Conservation (phyloP, 2,329 filamentous ascomycete species). For the Nigrospora oryzae region DNA sequence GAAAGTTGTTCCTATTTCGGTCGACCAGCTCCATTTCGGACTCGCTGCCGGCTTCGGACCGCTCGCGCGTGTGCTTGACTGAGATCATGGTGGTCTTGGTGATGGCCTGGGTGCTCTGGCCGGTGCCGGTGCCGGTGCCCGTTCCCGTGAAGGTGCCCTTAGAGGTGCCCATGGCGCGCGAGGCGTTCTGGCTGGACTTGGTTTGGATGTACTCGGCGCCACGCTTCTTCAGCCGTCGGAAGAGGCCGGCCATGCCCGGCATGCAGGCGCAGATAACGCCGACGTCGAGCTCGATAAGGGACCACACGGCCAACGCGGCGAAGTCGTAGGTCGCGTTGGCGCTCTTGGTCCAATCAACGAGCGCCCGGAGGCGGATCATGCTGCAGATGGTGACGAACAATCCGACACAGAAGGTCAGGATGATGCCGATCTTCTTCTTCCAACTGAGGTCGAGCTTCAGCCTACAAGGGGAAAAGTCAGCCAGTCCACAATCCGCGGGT, state of each 20-base stretch:
- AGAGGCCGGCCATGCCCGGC: slow-evolving; percentile 6
- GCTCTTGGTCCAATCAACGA: slow-evolving; percentile 4
- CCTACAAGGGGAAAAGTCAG: slow-evolving; percentile 1
- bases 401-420: slow-evolving; percentile 17
- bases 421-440: slow-evolving; percentile 8
- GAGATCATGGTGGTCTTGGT: slow-evolving; percentile 6
- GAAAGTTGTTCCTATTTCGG: neutral
- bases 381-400: slow-evolving; percentile 9
- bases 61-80: slow-evolving; percentile 2
- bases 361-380: slow-evolving; percentile 3
- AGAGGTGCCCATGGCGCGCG: neutral
- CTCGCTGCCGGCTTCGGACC: neutral
- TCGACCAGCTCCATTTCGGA: slow-evolving; percentile 5
- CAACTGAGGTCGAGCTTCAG: slow-evolving; percentile 2
- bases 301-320: slow-evolving; percentile 5
- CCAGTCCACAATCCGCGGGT: no score
- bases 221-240: slow-evolving; percentile 7
- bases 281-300: slow-evolving; percentile 5
- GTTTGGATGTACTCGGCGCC: slow-evolving; percentile 9
- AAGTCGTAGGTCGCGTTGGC: slow-evolving; percentile 4
- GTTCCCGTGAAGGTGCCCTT: neutral
- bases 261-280: slow-evolving; percentile 7
- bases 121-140: neutral
- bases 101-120: neutral
- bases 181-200: slow-evolving; percentile 4